Base-by-base conservation (phyloP, 805 yeast species). In the Yamadazyma tumulicola region DNA sequence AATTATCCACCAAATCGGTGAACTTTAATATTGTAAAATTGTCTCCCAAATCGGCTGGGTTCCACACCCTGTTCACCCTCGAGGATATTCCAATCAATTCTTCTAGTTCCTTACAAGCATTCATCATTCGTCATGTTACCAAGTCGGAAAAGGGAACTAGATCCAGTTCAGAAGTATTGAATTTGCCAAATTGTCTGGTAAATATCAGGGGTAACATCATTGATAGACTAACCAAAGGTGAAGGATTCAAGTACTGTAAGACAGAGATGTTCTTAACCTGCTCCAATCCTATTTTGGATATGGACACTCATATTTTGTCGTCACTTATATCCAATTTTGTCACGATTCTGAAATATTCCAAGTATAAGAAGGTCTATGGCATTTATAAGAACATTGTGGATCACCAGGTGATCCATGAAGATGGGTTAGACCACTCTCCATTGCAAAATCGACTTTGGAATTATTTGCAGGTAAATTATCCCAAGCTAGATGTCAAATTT, bases 201-300 rank as follows among this genome's bases (percentile, higher is more conserved):
- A 63, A 63, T 9, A 48, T 52, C 43, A 64, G 59, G 35, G 52
- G 69, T 1, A 67, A 67, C 34, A 42, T 62, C 6, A 44, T 59
- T 8, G 57, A 59, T 35, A 54, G 52, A 26, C 42, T 67, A 25
- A 52, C 57, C 4, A 43, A 47, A 27, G 70, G 65, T 0, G 43
- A 45, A 21, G 71, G 71, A 1, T 61, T 65, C 40, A 55, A 59
- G 35, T 51, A 61, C 29, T 60, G 63, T 35, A 55, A 59, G 2
- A 39, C 64, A 16, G 73, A 67, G 40, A 35, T 63, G 6, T 65
- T 59, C 41, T 48, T 58, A 18, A 56, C 72, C 0, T 55, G 63
- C 13, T 55, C 61, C 23, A 59, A 64, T 29, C 72, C 72, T 3
- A 48, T 65, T 6, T 26, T 67, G 6, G 73, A 67, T 39, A 42